These are phyloP conservation scores for Xylaria cubensis DNA, from an alignment of 495 filamentous ascomycete genomes.

Conservation along the genomic window DNA sequence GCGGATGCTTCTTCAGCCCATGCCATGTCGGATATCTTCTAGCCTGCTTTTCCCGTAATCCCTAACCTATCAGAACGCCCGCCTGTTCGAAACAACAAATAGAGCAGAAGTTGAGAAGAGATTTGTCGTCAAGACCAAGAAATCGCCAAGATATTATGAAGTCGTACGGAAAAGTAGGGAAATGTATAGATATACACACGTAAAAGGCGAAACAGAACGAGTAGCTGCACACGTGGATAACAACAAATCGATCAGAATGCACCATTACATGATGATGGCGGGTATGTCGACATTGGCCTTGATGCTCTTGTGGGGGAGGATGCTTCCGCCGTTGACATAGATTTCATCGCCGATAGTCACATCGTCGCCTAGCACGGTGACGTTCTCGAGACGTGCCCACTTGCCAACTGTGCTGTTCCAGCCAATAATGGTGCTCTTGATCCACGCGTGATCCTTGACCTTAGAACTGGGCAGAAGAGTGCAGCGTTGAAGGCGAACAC, in stretches of 20 bases:
- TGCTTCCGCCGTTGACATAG: constrained; percentile 96
- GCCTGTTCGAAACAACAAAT: constrained; percentile 21
- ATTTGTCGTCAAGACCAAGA: constrained; percentile 22
- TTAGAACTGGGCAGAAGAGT: constrained; percentile 88
- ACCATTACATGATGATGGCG: constrained; percentile 81
- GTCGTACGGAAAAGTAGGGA: constrained; percentile 31
- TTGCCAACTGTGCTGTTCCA: constrained; percentile 97
- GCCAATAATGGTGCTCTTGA: constrained; percentile 98
- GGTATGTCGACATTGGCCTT: constrained; percentile 96
- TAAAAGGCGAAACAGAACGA: constrained; percentile 24
- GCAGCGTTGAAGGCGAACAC: constrained; percentile 92
- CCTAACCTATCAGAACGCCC: constrained; percentile 27
- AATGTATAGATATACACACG: constrained; percentile 34
- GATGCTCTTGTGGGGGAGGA: constrained; percentile 98
- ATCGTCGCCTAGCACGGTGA: constrained; percentile 95
- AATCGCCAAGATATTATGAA: constrained; percentile 39
- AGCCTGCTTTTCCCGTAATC: constrained; percentile 27
- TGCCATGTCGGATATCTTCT: constrained; percentile 5
- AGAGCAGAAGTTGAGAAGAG: constrained; percentile 27
- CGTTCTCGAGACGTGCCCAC: constrained; percentile 97
- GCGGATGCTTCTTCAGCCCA: constrained; percentile 3
- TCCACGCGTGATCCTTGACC: constrained; percentile 99
- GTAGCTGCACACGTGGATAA: constrained; percentile 10
- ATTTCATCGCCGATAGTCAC: constrained; percentile 99
- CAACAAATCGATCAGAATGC: constrained; percentile 14